A percentile compares a stretch with the other conserved stretches of the same genome.
phyloP scores from a whole-genome alignment of 106 monocot genomes.

The Dendrobium huoshanense region DNA sequence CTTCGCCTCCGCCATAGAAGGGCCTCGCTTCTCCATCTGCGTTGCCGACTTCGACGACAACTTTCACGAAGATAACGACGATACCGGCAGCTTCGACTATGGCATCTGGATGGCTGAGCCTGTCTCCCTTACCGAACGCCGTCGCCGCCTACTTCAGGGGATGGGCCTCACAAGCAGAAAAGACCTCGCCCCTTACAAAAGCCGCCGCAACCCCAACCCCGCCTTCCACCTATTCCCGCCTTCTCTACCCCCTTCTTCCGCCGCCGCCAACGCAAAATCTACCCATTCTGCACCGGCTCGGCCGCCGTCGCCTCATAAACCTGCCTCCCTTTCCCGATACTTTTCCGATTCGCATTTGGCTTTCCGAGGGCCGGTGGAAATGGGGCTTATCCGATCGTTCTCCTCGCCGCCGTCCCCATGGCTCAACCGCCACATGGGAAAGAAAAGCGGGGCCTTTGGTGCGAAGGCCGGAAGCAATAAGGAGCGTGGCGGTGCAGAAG shows the following conservation, averaged over 20 bases:
- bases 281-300: neutral
- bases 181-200: constrained; percentile 13
- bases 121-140: constrained; percentile 61
- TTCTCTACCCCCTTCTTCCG: neutral
- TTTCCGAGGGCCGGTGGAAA: neutral
- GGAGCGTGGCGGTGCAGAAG: neutral
- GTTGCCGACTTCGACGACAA: constrained; percentile 9
- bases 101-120: constrained; percentile 73
- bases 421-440: neutral
- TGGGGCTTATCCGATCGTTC: neutral
- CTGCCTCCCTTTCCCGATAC: neutral
- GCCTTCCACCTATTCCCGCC: neutral
- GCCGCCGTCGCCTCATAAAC: neutral
- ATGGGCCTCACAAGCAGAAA: constrained; percentile 73
- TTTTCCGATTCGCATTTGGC: constrained; percentile 8
- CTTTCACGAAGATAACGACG: constrained; percentile 8
- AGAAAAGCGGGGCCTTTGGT: neutral
- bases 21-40: constrained; percentile 25
- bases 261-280: neutral
- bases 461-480: neutral
- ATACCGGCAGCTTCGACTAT: constrained; percentile 36
- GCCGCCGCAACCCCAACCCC: neutral
- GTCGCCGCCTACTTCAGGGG: constrained; percentile 61
- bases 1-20: constrained; percentile 73
- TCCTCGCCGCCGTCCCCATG: constrained; percentile 4